Conservation (phyloP, 306 rosid genomes). For the Pyrus betulifolia region DNA sequence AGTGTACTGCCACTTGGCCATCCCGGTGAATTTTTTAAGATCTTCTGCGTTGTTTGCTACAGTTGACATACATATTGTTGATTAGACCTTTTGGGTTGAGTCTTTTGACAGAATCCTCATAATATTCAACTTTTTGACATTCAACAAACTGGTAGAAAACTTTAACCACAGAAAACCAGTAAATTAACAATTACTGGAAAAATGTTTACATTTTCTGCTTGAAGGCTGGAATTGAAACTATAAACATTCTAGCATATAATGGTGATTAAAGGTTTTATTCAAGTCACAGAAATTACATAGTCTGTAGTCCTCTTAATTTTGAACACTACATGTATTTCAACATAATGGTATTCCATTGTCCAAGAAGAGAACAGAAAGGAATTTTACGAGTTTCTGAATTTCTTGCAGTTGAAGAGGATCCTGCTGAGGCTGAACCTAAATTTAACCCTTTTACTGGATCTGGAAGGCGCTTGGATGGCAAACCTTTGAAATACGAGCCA, state of each 20-base stretch:
- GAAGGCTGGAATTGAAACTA: background rate
- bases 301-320: background rate
- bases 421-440: conserved; percentile 61
- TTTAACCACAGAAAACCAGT: background rate
- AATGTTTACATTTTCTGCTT: background rate
- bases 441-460: conserved; percentile 84
- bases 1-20: background rate
- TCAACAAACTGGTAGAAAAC: background rate
- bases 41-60: background rate
- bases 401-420: conserved; percentile 54
- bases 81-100: no score
- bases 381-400: background rate
- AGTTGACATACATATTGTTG: background rate
- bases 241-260: background rate
- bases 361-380: background rate
- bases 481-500: conserved; percentile 49
- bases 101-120: background rate
- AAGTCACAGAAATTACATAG: background rate
- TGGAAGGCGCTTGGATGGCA: conserved; percentile 95
- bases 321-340: background rate
- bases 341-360: background rate
- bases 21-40: background rate
- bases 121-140: background rate
- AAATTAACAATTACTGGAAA: background rate
- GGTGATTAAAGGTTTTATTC: background rate